A percentile compares a stretch with the other conserved stretches of the same genome.
Conservation (phyloP, 768 basidiomycete genomes). For the Suillus lakei region DNA sequence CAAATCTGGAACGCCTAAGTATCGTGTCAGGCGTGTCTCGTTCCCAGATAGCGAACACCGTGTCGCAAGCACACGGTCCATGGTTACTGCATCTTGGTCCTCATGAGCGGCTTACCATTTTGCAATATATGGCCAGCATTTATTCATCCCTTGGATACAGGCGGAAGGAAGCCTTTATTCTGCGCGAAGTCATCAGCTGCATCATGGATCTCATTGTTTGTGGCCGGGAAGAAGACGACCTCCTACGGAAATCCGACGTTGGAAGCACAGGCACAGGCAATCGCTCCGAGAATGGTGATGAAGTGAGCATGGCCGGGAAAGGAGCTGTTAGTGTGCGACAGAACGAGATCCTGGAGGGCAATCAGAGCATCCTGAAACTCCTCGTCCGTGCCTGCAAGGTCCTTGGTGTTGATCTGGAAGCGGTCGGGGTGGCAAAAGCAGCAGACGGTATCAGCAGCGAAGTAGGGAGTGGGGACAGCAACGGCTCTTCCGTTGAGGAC, state of each 20-base stretch:
- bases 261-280: conserved; percentile 51
- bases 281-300: conserved; percentile 44
- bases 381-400: conserved; percentile 77
- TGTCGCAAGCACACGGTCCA: conserved; percentile 84
- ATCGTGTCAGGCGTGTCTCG: conserved; percentile 73
- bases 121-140: conserved; percentile 73
- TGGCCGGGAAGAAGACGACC: conserved; percentile 74
- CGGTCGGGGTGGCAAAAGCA: conserved; percentile 56
- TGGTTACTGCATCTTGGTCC: conserved; percentile 84
- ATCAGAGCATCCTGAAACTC: conserved; percentile 76
- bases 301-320: conserved; percentile 26
- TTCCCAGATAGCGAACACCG: conserved; percentile 61
- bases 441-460: conserved; percentile 13
- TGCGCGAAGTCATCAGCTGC: conserved; percentile 86
- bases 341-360: conserved; percentile 78
- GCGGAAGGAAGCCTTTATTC: conserved; percentile 86
- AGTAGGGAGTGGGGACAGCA: conserved; percentile 27
- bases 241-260: conserved; percentile 42
- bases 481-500: conserved; percentile 25
- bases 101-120: conserved; percentile 71
- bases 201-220: conserved; percentile 87
- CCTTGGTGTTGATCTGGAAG: conserved; percentile 82
- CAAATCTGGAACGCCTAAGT: conserved; percentile 67
- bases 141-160: conserved; percentile 83
- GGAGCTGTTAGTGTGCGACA: conserved; percentile 73